These are phyloP conservation scores for Lathyrus sativus DNA, from an alignment of 306 rosid genomes.

Conservation along the genomic window DNA sequence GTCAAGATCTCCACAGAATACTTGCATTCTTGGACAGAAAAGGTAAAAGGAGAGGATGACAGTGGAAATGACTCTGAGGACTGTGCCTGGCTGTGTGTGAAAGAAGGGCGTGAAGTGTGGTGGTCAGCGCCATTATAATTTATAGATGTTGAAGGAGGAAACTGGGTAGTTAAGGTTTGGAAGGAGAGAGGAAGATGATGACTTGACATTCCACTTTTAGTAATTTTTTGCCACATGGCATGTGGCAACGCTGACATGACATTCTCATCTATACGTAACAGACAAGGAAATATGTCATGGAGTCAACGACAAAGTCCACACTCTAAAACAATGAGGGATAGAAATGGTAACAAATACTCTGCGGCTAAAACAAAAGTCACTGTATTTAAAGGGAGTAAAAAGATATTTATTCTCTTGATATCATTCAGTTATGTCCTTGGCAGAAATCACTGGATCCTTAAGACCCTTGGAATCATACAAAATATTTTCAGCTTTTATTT, in stretches of 20 bases:
- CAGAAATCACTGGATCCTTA: constrained; percentile 1
- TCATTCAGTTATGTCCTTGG: background rate
- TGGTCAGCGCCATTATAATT: background rate
- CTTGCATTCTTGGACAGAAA: background rate
- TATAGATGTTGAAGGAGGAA: background rate
- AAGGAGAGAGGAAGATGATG: constrained; percentile 2
- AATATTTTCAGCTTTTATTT: constrained; percentile 10
- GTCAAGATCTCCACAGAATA: background rate
- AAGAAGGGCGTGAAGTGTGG: background rate
- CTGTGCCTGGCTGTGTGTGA: background rate
- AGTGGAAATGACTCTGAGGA: background rate
- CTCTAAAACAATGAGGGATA: constrained; percentile 6
- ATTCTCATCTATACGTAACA: background rate
- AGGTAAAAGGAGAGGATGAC: background rate
- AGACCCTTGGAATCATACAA: constrained; percentile 8
- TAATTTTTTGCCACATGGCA: background rate
- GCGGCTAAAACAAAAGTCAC: background rate
- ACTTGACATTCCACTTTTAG: background rate
- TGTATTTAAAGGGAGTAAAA: background rate
- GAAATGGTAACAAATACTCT: background rate
- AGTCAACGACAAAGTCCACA: background rate
- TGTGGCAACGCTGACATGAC: background rate
- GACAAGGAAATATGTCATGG: background rate
- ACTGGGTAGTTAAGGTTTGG: background rate
- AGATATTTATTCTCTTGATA: background rate